Evolutionary conservation across 2,329 filamentous ascomycete species (phyloP), one percentile per base, ranked within the genome.

Genomic region (Zarea fungicola): DNA sequence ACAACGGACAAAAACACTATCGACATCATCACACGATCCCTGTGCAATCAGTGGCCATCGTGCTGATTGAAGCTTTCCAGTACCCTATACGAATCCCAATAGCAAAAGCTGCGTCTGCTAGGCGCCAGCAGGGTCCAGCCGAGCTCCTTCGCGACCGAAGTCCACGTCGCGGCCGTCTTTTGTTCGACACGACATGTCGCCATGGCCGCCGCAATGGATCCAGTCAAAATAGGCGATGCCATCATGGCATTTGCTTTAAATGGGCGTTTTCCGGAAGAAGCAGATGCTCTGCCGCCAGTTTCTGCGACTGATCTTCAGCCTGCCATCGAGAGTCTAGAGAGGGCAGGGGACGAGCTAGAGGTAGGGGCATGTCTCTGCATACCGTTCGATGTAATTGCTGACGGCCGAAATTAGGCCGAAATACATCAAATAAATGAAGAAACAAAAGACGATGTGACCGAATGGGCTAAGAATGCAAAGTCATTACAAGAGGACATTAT

Each of bases 391-490:
- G 4, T 37, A 42, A 2, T 14, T 4, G 13, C 42, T 53, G 34
- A 46, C 10, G 5, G 13, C 2, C 10, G 2, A 34, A 21, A 37
- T 25, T 50, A 70, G 67, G 48, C 77, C 52, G 84, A 95, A 58
- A 85, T 97, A 51, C 85, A 84, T 55, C 66, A 73, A 19, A 80
- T 93, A 53, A 95, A 91, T 66, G 80, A 83, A 61, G 83, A 89
- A 56, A 86, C 83, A 16, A 86, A 84, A 49, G 80, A 84, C 32
- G 86, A 95, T 60, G 85, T 96, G 43, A 86, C 89, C 61, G 80
- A 84, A 44, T 97, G 92, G 92, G 87, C 95, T 49, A 71, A 76
- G 44, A 89, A 93, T 65, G 89, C 91, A 41, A 89, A 89, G 66
- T 81, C 84, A 45, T 78, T 96, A 7, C 89, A 95, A 64, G 80